Evolutionary conservation across 352 stramenopile species (phyloP).

Genomic region (Pythium plurisporium): DNA sequence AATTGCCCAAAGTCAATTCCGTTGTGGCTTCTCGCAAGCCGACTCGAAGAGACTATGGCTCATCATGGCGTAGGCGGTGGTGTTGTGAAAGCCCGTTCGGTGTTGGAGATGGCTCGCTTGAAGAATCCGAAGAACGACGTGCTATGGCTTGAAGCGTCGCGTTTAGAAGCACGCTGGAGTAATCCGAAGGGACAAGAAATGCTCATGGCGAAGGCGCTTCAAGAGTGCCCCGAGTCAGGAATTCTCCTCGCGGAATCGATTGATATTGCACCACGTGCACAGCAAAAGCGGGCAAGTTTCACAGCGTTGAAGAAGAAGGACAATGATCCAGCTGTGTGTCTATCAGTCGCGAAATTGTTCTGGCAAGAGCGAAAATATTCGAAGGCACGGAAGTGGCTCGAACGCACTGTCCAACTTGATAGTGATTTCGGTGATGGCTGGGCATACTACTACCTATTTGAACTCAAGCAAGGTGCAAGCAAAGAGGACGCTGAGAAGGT

Average conservation of each 20-base stretch:
- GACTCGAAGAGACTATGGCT: conserved; percentile 89
- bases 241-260: conserved; percentile 96
- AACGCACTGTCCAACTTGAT: conserved; percentile 94
- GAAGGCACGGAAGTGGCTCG: conserved; percentile 97
- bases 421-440: conserved; percentile 96
- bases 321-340: conserved; percentile 96
- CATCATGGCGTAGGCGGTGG: conserved; percentile 28
- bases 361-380: conserved; percentile 93
- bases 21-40: conserved; percentile 93
- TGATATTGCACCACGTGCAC: conserved; percentile 88
- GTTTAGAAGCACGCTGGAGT: conserved; percentile 88
- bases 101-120: conserved; percentile 95
- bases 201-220: conserved; percentile 95
- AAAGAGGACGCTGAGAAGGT: conserved; percentile 84
- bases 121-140: conserved; percentile 93
- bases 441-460: conserved; percentile 97
- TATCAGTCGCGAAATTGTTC: conserved; percentile 96
- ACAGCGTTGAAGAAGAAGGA: conserved; percentile 97
- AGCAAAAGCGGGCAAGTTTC: conserved; percentile 95
- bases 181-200: conserved; percentile 95
- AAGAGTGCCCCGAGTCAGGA: conserved; percentile 95
- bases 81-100: conserved; percentile 94
- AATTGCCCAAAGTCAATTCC: conserved; percentile 90
- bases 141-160: conserved; percentile 96
- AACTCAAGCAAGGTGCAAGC: conserved; percentile 84